A percentile compares a stretch with the other conserved stretches of the same genome.
Conservation (phyloP, 2,329 filamentous ascomycete genomes). For the Trichoderma sp. region DNA sequence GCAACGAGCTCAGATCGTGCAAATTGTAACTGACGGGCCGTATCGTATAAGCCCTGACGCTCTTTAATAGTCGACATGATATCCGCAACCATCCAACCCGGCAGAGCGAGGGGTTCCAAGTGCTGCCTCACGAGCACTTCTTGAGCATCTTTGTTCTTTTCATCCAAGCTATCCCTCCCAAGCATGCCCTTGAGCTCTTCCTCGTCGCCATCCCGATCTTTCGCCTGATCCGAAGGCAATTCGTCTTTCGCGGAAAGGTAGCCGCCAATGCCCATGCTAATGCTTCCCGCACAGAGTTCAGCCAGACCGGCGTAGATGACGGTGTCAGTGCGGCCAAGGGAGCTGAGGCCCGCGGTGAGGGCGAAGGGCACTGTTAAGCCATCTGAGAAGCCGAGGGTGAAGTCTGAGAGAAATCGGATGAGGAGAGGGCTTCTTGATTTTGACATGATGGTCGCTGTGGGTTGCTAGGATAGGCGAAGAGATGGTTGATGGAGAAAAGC, state of each 20-base stretch:
- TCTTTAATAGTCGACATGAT: constrained; percentile 37
- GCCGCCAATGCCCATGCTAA: constrained; percentile 74
- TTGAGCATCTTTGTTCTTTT: constrained; percentile 12
- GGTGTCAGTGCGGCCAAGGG: constrained; percentile 62
- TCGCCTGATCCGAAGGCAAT: constrained; percentile 25
- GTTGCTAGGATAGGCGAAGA: neutral
- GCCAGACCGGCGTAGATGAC: constrained; percentile 71
- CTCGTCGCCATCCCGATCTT: constrained; percentile 23
- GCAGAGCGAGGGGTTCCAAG: constrained; percentile 41
- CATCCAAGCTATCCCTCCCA: constrained; percentile 29
- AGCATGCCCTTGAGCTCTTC: constrained; percentile 38
- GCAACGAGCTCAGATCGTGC: neutral
- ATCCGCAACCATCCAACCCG: constrained; percentile 31
- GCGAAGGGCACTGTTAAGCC: constrained; percentile 77
- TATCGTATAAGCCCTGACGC: constrained; percentile 37
- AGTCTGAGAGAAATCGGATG: constrained; percentile 59
- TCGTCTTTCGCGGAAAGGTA: constrained; percentile 63
- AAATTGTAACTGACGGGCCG: constrained; percentile 32
- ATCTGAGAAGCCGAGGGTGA: constrained; percentile 74
- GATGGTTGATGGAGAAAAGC: neutral
- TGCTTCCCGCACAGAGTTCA: constrained; percentile 71
- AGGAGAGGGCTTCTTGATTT: constrained; percentile 37
- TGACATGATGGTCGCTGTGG: constrained; percentile 30
- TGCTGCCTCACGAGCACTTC: constrained; percentile 40
- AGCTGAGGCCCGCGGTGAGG: constrained; percentile 69